phyloP scores from a whole-genome alignment of 495 filamentous ascomycete species.

The Aspergillus taichungensis region DNA sequence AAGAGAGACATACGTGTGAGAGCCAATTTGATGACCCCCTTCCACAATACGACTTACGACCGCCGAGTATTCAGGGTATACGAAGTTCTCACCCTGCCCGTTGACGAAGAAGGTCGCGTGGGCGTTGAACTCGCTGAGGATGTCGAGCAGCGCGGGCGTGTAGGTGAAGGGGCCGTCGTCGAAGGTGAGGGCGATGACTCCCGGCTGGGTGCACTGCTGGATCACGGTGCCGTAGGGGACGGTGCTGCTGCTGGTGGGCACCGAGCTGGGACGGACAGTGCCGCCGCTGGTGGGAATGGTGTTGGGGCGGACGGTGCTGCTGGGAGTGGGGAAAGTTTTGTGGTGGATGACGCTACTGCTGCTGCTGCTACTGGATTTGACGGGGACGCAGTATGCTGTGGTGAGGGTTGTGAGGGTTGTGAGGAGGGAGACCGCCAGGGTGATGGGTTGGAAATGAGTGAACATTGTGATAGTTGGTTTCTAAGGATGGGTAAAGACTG shows the following conservation, averaged over 20 bases:
- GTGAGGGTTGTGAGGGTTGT: background rate
- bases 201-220: slow-evolving; percentile 49
- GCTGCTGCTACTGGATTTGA: background rate
- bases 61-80: slow-evolving; percentile 38
- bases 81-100: slow-evolving; percentile 49
- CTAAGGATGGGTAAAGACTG: too few relatives aligned
- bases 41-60: slow-evolving; percentile 52
- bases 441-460: too few relatives aligned
- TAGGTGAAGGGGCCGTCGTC: slow-evolving; percentile 67
- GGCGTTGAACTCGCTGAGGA: slow-evolving; percentile 47
- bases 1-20: slow-evolving; percentile 52
- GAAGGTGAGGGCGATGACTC: slow-evolving; percentile 63
- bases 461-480: too few relatives aligned
- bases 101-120: slow-evolving; percentile 70
- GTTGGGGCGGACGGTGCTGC: background rate
- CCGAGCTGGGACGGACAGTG: background rate
- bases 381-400: background rate
- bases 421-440: too few relatives aligned
- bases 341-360: background rate
- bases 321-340: background rate
- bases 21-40: slow-evolving; percentile 65
- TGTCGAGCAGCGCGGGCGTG: slow-evolving; percentile 54
- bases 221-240: slow-evolving; percentile 47
- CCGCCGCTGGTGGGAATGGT: background rate
- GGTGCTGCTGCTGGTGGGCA: background rate